Evolutionary conservation across 2,329 filamentous ascomycete species (phyloP), one percentile per base, ranked within the genome.

Genomic region (Cladophialophora psammophila): DNA sequence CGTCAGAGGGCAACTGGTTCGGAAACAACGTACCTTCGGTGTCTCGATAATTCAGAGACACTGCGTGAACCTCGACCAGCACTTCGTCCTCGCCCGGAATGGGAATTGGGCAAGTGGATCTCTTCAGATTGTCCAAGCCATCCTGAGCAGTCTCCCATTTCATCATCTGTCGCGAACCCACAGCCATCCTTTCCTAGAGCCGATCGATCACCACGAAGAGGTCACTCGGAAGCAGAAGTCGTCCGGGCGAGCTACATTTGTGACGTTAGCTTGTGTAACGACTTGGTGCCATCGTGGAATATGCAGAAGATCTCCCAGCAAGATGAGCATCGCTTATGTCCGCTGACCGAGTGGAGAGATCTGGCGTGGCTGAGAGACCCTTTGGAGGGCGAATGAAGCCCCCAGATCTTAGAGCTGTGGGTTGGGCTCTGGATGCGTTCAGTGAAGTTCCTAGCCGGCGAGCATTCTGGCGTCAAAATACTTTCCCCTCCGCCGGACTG

Each of bases 21-120:
- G 13, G 35, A 20, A 20, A 26, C 26, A 53, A 26, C 48, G 36
- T 57, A 66, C 67, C 65, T 65, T 84, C 77, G 5, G 84, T 71
- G 50, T 85, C 83, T 18, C 83, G 78, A 65, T 84, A 84, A 68
- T 85, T 85, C 61, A 85, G 74, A 10, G 81, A 82, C 1, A 81
- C 83, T 5, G 79, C 80, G 9, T 80, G 72, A 1, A 85, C 82
- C 77, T 90, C 90, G 72, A 94, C 88, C 36, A 94, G 83, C 4
- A 86, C 74, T 67, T 90, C 86, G 1, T 82, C 81, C 1, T 82
- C 77, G 18, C 81, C 80, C 0, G 85, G 83, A 0, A 74, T 69
- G 0, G 85, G 85, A 65, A 86, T 77, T 1, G 83, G 76, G 3
- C 74, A 80, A 40, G 83, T 80, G 1, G 76, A 75, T 32, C 82